Percentiles rank a stretch among this genome's conserved stretches.
phyloP scores from a whole-genome alignment of 2,329 filamentous ascomycete genomes.

The Microsporum audouinii region DNA sequence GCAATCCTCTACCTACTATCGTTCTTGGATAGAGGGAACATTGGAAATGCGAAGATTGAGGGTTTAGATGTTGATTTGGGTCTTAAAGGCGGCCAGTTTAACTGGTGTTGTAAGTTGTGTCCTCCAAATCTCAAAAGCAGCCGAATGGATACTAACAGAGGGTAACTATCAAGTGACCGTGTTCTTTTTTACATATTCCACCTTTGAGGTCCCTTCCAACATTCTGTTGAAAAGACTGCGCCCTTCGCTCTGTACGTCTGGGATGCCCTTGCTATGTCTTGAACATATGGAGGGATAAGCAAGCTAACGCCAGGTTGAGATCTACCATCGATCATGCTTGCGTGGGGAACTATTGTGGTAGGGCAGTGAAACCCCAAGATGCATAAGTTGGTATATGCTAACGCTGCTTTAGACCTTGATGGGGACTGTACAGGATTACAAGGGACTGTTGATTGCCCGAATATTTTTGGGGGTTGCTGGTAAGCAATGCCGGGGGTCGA shows the following conservation, averaged over 20 bases:
- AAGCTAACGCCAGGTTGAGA: slow-evolving; percentile 6
- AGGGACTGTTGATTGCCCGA: slow-evolving; percentile 37
- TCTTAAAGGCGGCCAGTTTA: slow-evolving; percentile 19
- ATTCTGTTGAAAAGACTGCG: slow-evolving; percentile 22
- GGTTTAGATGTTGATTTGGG: slow-evolving; percentile 17
- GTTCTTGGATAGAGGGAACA: slow-evolving; percentile 22
- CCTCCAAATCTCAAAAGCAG: neutral
- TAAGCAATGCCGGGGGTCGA: slow-evolving; percentile 8
- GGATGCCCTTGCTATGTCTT: neutral
- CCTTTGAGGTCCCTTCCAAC: slow-evolving; percentile 20
- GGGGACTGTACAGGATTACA: slow-evolving; percentile 38
- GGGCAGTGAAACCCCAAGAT: neutral
- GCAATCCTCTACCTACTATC: slow-evolving; percentile 29
- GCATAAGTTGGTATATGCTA: neutral
- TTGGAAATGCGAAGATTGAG: slow-evolving; percentile 22
- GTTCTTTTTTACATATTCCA: slow-evolving; percentile 19
- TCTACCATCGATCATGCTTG: slow-evolving; percentile 25
- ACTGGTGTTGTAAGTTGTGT: slow-evolving; percentile 17
- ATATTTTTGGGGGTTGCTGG: slow-evolving; percentile 36
- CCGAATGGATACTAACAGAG: neutral
- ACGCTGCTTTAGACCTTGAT: slow-evolving; percentile 31
- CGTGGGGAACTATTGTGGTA: slow-evolving; percentile 40
- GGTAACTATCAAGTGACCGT: slow-evolving; percentile 15
- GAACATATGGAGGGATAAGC: neutral
- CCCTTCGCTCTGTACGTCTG: slow-evolving; percentile 19